A percentile compares a stretch with the other conserved stretches of the same genome.
phyloP scores from a whole-genome alignment of 2,329 filamentous ascomycete genomes.

The Tolypocladium capitatum region DNA sequence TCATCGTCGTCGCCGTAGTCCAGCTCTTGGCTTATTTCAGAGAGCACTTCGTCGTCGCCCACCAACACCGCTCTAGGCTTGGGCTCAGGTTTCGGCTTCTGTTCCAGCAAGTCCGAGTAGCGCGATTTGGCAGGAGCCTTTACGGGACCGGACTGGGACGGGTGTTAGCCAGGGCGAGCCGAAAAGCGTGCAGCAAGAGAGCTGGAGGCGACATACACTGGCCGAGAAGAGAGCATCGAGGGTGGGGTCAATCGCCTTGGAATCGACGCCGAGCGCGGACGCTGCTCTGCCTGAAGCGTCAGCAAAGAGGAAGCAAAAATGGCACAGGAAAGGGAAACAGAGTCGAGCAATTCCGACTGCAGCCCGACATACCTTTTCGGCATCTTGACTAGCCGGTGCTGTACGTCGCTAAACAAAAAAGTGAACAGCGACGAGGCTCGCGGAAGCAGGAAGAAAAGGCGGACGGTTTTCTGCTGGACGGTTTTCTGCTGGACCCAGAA shows the following conservation, averaged over 20 bases:
- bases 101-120: slow-evolving; percentile 25
- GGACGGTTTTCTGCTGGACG: too few relatives aligned
- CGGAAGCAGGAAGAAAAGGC: too few relatives aligned
- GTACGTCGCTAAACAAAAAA: neutral
- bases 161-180: neutral
- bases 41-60: slow-evolving; percentile 19
- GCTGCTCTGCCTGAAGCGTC: slow-evolving; percentile 19
- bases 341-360: neutral
- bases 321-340: neutral
- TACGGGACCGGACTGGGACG: slow-evolving; percentile 36
- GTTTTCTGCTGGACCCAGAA: neutral
- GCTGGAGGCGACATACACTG: slow-evolving; percentile 45
- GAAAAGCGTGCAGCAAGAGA: neutral
- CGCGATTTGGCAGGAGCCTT: slow-evolving; percentile 30
- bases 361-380: slow-evolving; percentile 10
- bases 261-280: slow-evolving; percentile 25
- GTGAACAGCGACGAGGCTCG: neutral
- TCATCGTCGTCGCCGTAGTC: slow-evolving; percentile 15
- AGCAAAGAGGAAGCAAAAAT: slow-evolving; percentile 5
- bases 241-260: slow-evolving; percentile 51
- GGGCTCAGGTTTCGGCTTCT: slow-evolving; percentile 17
- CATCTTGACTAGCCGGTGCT: slow-evolving; percentile 4
- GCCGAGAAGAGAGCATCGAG: slow-evolving; percentile 58
- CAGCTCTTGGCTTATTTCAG: slow-evolving; percentile 12
- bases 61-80: slow-evolving; percentile 7